Evolutionary conservation across 176 grass and related monocot species (phyloP), one percentile per base, ranked within the genome.

Genomic region (Panicum miliaceum): DNA sequence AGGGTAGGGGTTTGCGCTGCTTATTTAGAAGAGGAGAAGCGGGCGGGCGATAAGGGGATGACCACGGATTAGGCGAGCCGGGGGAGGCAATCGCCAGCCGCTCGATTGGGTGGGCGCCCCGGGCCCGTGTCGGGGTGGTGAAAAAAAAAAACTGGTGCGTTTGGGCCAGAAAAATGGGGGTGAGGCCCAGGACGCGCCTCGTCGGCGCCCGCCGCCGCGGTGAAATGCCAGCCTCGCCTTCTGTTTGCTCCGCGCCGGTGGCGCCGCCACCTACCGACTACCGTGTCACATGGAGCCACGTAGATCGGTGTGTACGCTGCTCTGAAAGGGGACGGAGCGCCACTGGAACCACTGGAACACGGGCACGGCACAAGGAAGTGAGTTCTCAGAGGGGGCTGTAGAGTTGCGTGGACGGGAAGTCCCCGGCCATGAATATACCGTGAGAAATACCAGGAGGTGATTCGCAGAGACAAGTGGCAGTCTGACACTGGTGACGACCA

Each of bases 21-120:
- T 85, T 89, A 91, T 91, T 86, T 91, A 88, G 82, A 88, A 81
- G 86, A 66, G 76, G 58, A 70, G 32, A 73, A 59, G 8, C 69
- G 35, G 75, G 47, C 8, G 66, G 59, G 88, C 72, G 90, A 83
- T 80, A 89, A 87, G 93, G 88, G 26, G 12, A 88, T 68, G 80
- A 88, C 88, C 90, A 87, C 60, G 84, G 88, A 85, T 90, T 69
- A 75, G 76, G 73, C 46, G 4, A 78, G 3, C 32, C 34, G 48
- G 54, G 34, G 75, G 27, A n/a, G 8, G 18, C 83, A 7, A 90
- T 83, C 77, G 68, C 83, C 81, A 85, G 87, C 89, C 83, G 79
- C 63, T 85, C 22, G 77, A 80, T 73, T 70, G 42, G 32, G 78
- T 84, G 56, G 53, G 13, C n/a, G 40, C 22, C 15, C 12, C 15